Evolutionary conservation across 164 flowering plant species (phyloP).

Genomic region (Piper betle): DNA sequence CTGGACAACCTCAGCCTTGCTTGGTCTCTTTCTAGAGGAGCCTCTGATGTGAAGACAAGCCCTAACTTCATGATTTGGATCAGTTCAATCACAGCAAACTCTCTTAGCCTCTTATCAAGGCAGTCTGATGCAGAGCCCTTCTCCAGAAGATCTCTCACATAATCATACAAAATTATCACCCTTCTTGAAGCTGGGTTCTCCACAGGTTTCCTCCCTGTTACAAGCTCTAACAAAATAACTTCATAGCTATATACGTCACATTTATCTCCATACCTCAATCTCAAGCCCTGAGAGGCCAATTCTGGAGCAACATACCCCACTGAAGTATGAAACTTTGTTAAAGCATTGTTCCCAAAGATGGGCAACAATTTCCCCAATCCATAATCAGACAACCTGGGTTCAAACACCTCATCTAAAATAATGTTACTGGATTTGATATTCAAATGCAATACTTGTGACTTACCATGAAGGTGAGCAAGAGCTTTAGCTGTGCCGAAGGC

Average conservation of each 20-base stretch:
- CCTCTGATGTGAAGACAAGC: conserved; percentile 72
- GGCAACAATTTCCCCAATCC: conserved; percentile 73
- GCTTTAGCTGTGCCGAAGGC: conserved; percentile 92
- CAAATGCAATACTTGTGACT: conserved; percentile 77
- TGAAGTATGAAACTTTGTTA: conserved; percentile 61
- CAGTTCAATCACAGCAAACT: conserved; percentile 71
- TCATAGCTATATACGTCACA: conserved; percentile 95
- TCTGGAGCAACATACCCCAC: conserved; percentile 95
- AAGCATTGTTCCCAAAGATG: conserved; percentile 43
- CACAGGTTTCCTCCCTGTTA: conserved; percentile 90
- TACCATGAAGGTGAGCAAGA: conserved; percentile 79
- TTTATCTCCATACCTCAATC: conserved; percentile 58
- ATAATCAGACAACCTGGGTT: conserved; percentile 74
- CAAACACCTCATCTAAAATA: conserved; percentile 55
- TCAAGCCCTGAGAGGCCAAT: conserved; percentile 49
- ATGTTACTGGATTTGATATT: conserved; percentile 88
- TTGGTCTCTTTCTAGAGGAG: conserved; percentile 74
- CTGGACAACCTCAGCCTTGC: conserved; percentile 97
- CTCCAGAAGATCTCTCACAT: conserved; percentile 61
- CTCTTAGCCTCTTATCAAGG: conserved; percentile 61
- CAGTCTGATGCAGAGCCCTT: conserved; percentile 62
- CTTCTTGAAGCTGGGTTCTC: conserved; percentile 54
- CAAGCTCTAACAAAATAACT: conserved; percentile 74
- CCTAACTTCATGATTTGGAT: conserved; percentile 93
- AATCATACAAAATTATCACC: conserved; percentile 71